Conservation (phyloP, 2,329 filamentous ascomycete genomes). For the Aspergillus neoniger region DNA sequence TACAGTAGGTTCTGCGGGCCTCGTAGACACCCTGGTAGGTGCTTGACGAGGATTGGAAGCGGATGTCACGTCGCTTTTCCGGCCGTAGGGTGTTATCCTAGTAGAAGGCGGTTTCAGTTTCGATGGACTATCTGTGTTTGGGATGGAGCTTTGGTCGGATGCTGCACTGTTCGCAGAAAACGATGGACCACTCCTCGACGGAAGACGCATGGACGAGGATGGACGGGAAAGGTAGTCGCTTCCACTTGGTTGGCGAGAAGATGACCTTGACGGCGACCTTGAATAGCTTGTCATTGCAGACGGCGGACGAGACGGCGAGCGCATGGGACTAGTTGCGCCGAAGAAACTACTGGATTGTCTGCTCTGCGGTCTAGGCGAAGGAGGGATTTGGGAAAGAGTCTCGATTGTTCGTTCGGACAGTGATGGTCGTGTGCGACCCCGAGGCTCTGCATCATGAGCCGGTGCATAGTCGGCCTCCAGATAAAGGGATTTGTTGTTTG, state of each 20-base stretch:
- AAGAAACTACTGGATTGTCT: slow-evolving; percentile 73
- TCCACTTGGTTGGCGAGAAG: slow-evolving; percentile 55
- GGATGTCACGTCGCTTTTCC: slow-evolving; percentile 50
- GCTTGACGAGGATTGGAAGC: slow-evolving; percentile 56
- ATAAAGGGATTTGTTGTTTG: slow-evolving; percentile 11
- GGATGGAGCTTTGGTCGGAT: slow-evolving; percentile 17
- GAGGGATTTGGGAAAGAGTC: slow-evolving; percentile 74
- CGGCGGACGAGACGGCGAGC: slow-evolving; percentile 64
- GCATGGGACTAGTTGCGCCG: slow-evolving; percentile 61
- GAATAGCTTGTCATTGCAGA: slow-evolving; percentile 57
- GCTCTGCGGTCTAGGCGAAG: slow-evolving; percentile 70
- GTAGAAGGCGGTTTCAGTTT: slow-evolving; percentile 25
- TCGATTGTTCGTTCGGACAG: slow-evolving; percentile 83
- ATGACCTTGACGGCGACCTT: slow-evolving; percentile 44
- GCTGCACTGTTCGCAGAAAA: slow-evolving; percentile 23
- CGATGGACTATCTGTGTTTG: slow-evolving; percentile 26
- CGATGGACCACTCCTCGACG: slow-evolving; percentile 36
- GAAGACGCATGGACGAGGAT: slow-evolving; percentile 35
- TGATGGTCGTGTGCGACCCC: slow-evolving; percentile 35
- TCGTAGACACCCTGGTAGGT: slow-evolving; percentile 56
- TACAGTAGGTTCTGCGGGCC: slow-evolving; percentile 49
- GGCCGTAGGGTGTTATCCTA: slow-evolving; percentile 22
- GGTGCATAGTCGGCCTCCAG: slow-evolving; percentile 20
- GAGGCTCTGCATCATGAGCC: slow-evolving; percentile 22
- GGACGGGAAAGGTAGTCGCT: slow-evolving; percentile 51